A percentile compares a stretch with the other conserved stretches of the same genome.
These are phyloP conservation scores for Pleurotus giganteus DNA, from an alignment of 768 basidiomycete species.

Conservation along the genomic window DNA sequence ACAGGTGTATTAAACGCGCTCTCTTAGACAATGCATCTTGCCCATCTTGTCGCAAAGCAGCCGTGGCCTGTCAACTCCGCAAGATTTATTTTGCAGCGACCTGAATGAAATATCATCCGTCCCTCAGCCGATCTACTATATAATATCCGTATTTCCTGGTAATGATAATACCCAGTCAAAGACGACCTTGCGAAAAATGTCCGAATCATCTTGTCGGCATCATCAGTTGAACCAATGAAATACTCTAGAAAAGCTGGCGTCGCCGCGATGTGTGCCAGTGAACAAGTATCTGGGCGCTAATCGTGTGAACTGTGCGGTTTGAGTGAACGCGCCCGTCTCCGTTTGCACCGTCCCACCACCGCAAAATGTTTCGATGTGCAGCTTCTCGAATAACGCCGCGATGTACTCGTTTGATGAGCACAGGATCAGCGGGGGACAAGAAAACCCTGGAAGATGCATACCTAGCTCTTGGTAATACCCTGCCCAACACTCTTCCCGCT, in stretches of 20 bases:
- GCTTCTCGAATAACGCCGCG: slow-evolving; percentile 7
- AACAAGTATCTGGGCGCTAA: no score
- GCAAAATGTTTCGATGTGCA: neutral
- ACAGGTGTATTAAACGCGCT: slow-evolving; percentile 7
- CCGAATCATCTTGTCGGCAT: no score
- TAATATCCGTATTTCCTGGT: neutral
- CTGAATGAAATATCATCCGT: neutral
- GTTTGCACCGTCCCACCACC: no score
- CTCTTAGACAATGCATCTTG: slow-evolving; percentile 1
- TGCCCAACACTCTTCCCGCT: neutral
- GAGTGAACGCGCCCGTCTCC: no score
- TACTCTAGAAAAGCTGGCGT: no score
- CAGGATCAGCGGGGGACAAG: slow-evolving; percentile 15
- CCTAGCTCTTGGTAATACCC: slow-evolving; percentile 13
- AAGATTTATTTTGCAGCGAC: neutral
- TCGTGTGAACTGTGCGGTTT: no score
- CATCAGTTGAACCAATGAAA: no score
- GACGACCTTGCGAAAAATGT: no score
- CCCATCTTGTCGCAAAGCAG: slow-evolving; percentile 6
- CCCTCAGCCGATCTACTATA: neutral
- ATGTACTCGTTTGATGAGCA: slow-evolving; percentile 15
- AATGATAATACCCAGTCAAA: no score
- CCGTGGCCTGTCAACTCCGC: slow-evolving; percentile 1
- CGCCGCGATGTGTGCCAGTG: no score
- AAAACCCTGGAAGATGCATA: slow-evolving; percentile 18